A percentile compares a stretch with the other conserved stretches of the same genome.
phyloP scores from a whole-genome alignment of 2,329 filamentous ascomycete species.

The Cryphonectria naterciae region DNA sequence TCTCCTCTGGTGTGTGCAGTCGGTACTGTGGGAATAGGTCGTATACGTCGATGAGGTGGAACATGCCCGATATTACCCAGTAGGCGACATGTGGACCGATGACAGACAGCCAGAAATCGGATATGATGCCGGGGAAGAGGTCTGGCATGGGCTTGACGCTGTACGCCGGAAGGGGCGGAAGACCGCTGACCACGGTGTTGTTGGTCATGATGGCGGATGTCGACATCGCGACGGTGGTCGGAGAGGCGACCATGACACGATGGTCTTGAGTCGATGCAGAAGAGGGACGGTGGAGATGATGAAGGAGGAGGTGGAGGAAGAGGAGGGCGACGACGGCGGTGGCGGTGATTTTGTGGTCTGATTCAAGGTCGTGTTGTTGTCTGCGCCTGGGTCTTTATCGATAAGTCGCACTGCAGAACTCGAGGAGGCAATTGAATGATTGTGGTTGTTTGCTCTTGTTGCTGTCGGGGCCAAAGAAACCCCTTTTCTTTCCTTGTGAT shows the following conservation, averaged over 20 bases:
- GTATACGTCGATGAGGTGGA: constrained; percentile 83
- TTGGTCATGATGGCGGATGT: constrained; percentile 51
- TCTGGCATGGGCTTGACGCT: constrained; percentile 70
- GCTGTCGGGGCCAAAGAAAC: background rate
- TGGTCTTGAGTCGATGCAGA: background rate
- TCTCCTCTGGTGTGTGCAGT: constrained; percentile 91
- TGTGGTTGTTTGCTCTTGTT: background rate
- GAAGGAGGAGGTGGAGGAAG: background rate
- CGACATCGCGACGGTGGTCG: constrained; percentile 45
- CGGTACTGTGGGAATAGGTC: constrained; percentile 90
- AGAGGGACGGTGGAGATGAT: background rate
- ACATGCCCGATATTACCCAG: constrained; percentile 84
- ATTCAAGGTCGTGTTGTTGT: constrained; percentile 2
- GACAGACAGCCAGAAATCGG: constrained; percentile 80
- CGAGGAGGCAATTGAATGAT: background rate
- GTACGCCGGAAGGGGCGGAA: constrained; percentile 88
- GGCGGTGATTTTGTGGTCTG: constrained; percentile 1
- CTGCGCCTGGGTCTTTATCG: constrained; percentile 16
- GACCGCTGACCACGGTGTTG: constrained; percentile 59
- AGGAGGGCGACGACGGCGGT: background rate
- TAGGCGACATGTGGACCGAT: constrained; percentile 81
- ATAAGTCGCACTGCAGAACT: constrained; percentile 22
- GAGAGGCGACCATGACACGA: constrained; percentile 46
- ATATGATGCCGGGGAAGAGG: constrained; percentile 70
- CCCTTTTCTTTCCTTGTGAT: background rate